Evolutionary conservation across 257 asterid species (phyloP), one percentile per base, ranked within the genome.

Genomic region (Lantana camara): DNA sequence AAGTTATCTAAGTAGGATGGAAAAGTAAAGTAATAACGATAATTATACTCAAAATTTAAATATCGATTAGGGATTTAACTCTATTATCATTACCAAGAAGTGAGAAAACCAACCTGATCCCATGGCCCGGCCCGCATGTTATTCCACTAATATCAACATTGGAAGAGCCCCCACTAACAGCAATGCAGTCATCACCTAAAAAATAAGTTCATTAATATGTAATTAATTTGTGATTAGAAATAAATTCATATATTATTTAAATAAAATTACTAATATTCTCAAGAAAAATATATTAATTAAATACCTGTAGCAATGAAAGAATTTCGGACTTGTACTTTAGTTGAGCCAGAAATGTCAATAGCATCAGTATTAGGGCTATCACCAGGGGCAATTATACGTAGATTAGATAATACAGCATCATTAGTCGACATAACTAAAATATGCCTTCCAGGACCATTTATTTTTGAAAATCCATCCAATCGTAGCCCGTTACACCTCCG

Each of bases 81-180:
- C n/a, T n/a, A n/a, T 27, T 27, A 27, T 27, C 5, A 5, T 27
- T 27, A 2, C 5, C 8, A 35, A 4, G 40, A 35, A 35, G 8
- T 35, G 40, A 35, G 40, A 35, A 4, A 44, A 16, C 46, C 4
- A 65, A 86, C 95, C 95, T 86, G 71, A 83, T 86, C 15, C 91
- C 95, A 48, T 83, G 95, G 22, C 91, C 95, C 17, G 91, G 91
- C 37, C 91, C 95, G 30, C 95, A 86, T 63, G 79, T 79, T 47
- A 86, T 73, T 60, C 86, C 76, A 27, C 72, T 64, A 3, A 86
- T 60, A 19, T 55, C 64, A 52, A 86, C 48, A 9, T 79, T 70
- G 19, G 88, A 83, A 14, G 78, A 75, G 60, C 95, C 95, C 37
- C 82, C 88, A 34, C 71, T 75, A 34, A 86, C 72, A 9, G 95